These are phyloP conservation scores for Steccherinum ochraceum DNA, from an alignment of 768 basidiomycete species.

Conservation along the genomic window DNA sequence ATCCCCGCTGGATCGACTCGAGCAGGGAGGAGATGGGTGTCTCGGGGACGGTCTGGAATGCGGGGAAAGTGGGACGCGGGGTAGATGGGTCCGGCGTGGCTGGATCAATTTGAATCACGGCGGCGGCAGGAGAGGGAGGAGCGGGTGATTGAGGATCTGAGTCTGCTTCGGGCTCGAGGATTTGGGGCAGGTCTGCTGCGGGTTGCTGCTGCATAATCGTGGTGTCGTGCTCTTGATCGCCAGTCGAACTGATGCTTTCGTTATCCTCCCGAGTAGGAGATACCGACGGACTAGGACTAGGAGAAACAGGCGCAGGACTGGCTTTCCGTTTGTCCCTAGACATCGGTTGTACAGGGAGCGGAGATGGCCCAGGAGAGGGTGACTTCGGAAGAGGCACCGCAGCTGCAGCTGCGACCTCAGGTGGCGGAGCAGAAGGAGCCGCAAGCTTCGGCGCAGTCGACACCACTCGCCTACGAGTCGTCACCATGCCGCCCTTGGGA, in stretches of 20 bases:
- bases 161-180: neutral
- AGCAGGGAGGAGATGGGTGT: constrained; percentile 64
- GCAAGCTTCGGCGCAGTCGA: neutral
- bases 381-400: constrained; percentile 1
- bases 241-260: neutral
- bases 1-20: constrained; percentile 56
- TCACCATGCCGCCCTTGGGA: neutral
- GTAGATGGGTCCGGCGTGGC: neutral
- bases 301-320: neutral
- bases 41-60: constrained; percentile 5
- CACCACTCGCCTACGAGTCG: neutral
- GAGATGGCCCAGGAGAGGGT: neutral
- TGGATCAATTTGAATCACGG: neutral
- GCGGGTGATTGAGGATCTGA: neutral
- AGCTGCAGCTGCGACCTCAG: neutral
- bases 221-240: neutral
- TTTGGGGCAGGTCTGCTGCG: neutral
- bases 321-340: neutral
- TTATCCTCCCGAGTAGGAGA: neutral
- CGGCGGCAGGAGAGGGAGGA: neutral
- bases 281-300: neutral
- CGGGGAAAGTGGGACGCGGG: neutral
- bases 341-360: neutral
- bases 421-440: neutral
- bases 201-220: neutral